These are phyloP conservation scores for Fusarium sambucinum DNA, from an alignment of 2,329 filamentous ascomycete genomes.

Conservation along the genomic window DNA sequence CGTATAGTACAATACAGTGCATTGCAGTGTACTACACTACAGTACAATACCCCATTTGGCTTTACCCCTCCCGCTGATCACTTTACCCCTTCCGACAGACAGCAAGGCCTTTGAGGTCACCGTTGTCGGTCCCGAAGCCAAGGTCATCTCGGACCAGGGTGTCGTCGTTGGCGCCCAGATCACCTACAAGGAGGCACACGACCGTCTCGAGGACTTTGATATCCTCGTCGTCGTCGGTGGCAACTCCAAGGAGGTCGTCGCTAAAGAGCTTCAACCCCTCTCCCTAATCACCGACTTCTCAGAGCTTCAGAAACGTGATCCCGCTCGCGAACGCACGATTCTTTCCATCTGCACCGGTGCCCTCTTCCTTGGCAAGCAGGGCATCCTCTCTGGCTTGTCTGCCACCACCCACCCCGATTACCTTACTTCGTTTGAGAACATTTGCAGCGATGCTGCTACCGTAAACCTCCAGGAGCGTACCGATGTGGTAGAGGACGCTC, in stretches of 20 bases:
- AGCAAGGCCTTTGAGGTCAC: constrained; percentile 71
- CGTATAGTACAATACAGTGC: neutral
- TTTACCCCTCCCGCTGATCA: constrained; percentile 46
- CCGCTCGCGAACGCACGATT: constrained; percentile 82
- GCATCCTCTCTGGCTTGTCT: constrained; percentile 81
- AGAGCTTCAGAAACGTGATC: constrained; percentile 83
- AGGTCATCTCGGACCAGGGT: constrained; percentile 71
- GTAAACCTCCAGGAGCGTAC: constrained; percentile 80
- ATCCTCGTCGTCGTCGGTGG: constrained; percentile 83
- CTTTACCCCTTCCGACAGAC: constrained; percentile 52
- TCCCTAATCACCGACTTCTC: constrained; percentile 80
- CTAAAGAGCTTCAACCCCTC: constrained; percentile 76
- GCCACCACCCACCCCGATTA: constrained; percentile 87
- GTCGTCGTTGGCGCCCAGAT: constrained; percentile 80
- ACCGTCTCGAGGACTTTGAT: constrained; percentile 80
- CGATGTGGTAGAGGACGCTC: constrained; percentile 82
- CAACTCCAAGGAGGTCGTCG: constrained; percentile 71
- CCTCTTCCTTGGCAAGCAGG: constrained; percentile 80
- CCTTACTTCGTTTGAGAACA: constrained; percentile 83
- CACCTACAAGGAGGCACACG: constrained; percentile 81
- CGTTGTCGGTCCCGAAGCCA: constrained; percentile 65
- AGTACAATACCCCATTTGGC: constrained; percentile 9
- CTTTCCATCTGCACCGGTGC: constrained; percentile 84
- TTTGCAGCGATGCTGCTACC: constrained; percentile 79
- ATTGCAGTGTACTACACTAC: neutral